Conservation (phyloP, 768 basidiomycete genomes). For the Rhizopogon salebrosus region DNA sequence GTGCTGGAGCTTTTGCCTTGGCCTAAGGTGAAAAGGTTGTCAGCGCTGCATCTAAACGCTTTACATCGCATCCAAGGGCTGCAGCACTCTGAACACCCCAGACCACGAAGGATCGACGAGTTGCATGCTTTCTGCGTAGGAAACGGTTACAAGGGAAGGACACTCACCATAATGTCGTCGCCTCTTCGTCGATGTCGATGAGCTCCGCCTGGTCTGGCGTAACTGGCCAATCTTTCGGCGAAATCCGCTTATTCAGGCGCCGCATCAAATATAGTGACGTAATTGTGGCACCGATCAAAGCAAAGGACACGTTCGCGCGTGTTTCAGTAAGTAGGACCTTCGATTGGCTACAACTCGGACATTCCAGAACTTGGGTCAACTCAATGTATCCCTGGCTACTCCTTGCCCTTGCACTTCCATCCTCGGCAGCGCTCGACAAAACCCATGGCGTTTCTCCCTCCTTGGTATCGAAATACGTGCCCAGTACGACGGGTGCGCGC, state of each 20-base stretch:
- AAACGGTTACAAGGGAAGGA: neutral
- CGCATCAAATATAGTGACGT: conserved; percentile 19
- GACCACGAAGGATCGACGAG: neutral
- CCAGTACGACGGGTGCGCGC: conserved; percentile 35
- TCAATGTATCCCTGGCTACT: conserved; percentile 50
- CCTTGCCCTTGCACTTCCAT: conserved; percentile 31
- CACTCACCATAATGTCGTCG: conserved; percentile 24
- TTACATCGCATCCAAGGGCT: conserved; percentile 17
- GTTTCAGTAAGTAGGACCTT: too few relatives aligned
- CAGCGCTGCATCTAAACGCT: conserved; percentile 16
- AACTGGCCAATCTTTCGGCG: conserved; percentile 8
- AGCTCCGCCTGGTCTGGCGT: neutral
- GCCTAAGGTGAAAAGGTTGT: conserved; percentile 41
- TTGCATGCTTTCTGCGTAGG: neutral
- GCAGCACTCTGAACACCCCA: conserved; percentile 5
- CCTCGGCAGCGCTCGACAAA: conserved; percentile 39
- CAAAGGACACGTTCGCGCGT: neutral
- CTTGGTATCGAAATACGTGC: conserved; percentile 50
- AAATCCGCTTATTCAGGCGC: conserved; percentile 17
- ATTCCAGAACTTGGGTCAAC: neutral
- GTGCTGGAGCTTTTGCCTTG: conserved; percentile 68
- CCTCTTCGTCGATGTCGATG: conserved; percentile 25
- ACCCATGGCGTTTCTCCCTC: conserved; percentile 55
- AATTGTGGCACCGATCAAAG: conserved; percentile 11
- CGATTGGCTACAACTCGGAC: too few relatives aligned